A percentile compares a stretch with the other conserved stretches of the same genome.
phyloP scores from a whole-genome alignment of 2,329 filamentous ascomycete species.

The Colletotrichum truncatum region DNA sequence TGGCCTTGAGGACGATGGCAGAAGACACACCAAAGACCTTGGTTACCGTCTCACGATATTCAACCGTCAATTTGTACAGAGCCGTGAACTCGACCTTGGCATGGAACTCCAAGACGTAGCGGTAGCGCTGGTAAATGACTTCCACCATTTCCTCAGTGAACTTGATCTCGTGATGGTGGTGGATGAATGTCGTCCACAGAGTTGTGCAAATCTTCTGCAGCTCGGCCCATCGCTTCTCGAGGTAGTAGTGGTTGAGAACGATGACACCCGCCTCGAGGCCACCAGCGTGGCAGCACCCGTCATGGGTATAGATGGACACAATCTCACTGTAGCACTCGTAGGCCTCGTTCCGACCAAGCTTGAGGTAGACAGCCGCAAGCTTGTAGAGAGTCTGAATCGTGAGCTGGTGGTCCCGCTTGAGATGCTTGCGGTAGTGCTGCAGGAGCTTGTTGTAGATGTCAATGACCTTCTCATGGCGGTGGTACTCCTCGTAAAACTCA shows the following conservation, averaged over 20 bases:
- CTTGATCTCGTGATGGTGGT: constrained; percentile 47
- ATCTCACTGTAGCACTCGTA: constrained; percentile 48
- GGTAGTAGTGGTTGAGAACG: constrained; percentile 54
- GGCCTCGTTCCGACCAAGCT: constrained; percentile 40
- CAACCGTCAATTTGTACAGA: constrained; percentile 53
- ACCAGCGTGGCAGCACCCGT: constrained; percentile 46
- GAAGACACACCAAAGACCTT: constrained; percentile 42
- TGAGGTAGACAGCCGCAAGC: constrained; percentile 20
- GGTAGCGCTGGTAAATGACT: constrained; percentile 53
- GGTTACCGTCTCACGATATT: constrained; percentile 57
- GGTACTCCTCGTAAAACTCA: constrained; percentile 40
- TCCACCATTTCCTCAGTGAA: constrained; percentile 53
- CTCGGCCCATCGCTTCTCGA: constrained; percentile 52
- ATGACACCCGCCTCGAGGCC: constrained; percentile 55
- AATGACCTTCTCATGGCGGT: constrained; percentile 45
- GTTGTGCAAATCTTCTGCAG: constrained; percentile 54
- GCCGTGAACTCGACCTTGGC: constrained; percentile 50
- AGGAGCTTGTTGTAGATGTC: constrained; percentile 45
- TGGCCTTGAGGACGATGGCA: constrained; percentile 39
- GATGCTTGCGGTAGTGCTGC: constrained; percentile 37
- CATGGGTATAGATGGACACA: constrained; percentile 42
- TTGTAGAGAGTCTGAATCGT: constrained; percentile 45
- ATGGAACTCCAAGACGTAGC: constrained; percentile 54
- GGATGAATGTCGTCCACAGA: constrained; percentile 49
- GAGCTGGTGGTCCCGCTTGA: constrained; percentile 37